Conservation (phyloP, 2,329 filamentous ascomycete genomes). For the Sordariomycetes sp. region DNA sequence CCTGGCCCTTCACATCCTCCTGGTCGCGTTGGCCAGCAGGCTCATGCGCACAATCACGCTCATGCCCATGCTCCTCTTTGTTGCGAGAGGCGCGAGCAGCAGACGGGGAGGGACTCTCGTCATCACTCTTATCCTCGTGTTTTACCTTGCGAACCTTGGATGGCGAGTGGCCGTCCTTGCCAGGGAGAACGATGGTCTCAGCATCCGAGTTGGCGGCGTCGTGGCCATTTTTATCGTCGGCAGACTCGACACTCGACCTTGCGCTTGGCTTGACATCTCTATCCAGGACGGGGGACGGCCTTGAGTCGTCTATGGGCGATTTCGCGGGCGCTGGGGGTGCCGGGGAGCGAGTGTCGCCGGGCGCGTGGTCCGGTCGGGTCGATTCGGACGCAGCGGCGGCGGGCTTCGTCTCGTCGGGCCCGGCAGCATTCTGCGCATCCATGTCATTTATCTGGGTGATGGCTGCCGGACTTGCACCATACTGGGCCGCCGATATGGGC, state of each 20-base stretch:
- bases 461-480: slow-evolving; percentile 45
- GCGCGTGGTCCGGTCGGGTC: slow-evolving; percentile 5
- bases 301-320: not conserved
- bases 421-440: slow-evolving; percentile 59
- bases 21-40: not conserved
- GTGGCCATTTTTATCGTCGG: slow-evolving; percentile 28
- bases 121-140: slow-evolving; percentile 51
- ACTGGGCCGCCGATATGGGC: slow-evolving; percentile 34
- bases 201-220: slow-evolving; percentile 58
- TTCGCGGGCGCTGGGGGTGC: slow-evolving; percentile 11
- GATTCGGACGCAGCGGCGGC: slow-evolving; percentile 33
- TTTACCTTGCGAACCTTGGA: slow-evolving; percentile 54
- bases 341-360: slow-evolving; percentile 9
- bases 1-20: not conserved
- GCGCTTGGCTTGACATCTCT: not conserved
- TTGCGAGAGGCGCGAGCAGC: not conserved
- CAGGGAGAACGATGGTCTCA: slow-evolving; percentile 59
- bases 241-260: slow-evolving; percentile 9
- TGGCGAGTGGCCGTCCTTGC: slow-evolving; percentile 54
- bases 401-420: slow-evolving; percentile 50
- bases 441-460: slow-evolving; percentile 51
- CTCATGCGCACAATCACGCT: not conserved
- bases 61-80: not conserved
- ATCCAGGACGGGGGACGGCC: slow-evolving; percentile 7
- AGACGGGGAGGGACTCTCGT: not conserved